Evolutionary conservation across 2,329 filamentous ascomycete genomes (phyloP).

Genomic region (Monilinia laxa): DNA sequence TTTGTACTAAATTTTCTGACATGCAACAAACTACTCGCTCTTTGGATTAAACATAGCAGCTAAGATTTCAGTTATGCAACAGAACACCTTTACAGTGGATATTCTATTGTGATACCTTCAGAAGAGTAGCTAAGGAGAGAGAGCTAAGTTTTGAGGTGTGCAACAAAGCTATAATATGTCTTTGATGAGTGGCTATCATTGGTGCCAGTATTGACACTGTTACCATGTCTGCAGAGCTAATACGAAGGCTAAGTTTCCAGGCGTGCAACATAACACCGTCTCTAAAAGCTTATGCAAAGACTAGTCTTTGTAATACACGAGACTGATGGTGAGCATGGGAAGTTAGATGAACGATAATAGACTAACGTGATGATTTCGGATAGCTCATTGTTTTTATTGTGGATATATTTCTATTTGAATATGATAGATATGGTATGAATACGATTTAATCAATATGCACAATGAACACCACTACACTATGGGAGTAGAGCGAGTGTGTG

Average conservation of each 20-base stretch:
- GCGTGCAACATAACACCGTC: constrained; percentile 4
- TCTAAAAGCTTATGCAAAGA: not conserved
- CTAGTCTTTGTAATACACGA: constrained; percentile 3
- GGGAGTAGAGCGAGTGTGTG: constrained; percentile 61
- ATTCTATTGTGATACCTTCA: not conserved
- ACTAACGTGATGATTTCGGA: not conserved
- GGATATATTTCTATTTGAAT: constrained; percentile 9
- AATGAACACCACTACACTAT: constrained; percentile 1
- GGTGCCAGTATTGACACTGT: constrained; percentile 2
- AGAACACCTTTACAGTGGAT: not conserved
- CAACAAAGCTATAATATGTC: constrained; percentile 13
- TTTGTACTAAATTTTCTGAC: constrained; percentile 7
- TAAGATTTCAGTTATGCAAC: constrained; percentile 2
- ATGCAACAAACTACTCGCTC: constrained; percentile 3
- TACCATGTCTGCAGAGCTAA: constrained; percentile 4
- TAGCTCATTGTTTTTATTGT: constrained; percentile 7
- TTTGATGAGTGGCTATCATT: constrained; percentile 5
- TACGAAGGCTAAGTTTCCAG: constrained; percentile 10
- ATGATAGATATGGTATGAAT: constrained; percentile 10
- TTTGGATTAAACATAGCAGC: constrained; percentile 1
- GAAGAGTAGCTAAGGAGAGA: not conserved
- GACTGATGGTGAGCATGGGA: not conserved
- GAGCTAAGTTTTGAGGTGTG: constrained; percentile 22
- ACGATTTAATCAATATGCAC: constrained; percentile 5
- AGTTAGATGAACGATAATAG: not conserved